Percentiles rank a stretch among this genome's conserved stretches.
phyloP scores from a whole-genome alignment of 441 rosid genomes.

The Kokia cookei region DNA sequence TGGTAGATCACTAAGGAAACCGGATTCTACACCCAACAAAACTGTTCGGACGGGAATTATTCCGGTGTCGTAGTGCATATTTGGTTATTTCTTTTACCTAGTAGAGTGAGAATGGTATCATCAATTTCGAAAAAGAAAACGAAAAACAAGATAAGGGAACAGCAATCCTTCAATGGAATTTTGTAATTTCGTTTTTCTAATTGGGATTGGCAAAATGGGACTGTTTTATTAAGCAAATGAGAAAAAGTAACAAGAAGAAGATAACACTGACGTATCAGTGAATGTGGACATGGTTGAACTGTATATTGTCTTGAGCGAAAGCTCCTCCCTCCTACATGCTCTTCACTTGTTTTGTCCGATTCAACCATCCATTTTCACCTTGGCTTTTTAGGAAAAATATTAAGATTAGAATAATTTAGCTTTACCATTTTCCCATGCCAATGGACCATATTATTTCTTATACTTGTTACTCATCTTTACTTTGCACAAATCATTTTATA shows the following conservation, averaged over 20 bases:
- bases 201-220: too few species aligned
- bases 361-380: background rate
- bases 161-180: background rate
- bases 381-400: too few species aligned
- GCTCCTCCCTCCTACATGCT: background rate
- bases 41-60: constrained; percentile 41
- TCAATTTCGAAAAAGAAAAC: background rate
- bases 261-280: background rate
- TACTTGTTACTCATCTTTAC: too few species aligned
- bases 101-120: background rate
- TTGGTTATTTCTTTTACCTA: background rate
- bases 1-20: constrained; percentile 32
- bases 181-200: background rate
- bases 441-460: background rate
- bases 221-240: background rate
- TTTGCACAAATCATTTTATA: too few species aligned
- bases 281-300: background rate
- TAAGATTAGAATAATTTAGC: too few species aligned
- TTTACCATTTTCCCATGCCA: too few species aligned
- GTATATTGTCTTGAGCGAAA: background rate
- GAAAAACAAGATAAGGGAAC: background rate
- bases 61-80: constrained; percentile 32
- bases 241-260: background rate
- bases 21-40: constrained; percentile 29
- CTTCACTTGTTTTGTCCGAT: background rate